Conservation (phyloP, 1,284 basidiomycete species). For the Cryptococcus sp. region DNA sequence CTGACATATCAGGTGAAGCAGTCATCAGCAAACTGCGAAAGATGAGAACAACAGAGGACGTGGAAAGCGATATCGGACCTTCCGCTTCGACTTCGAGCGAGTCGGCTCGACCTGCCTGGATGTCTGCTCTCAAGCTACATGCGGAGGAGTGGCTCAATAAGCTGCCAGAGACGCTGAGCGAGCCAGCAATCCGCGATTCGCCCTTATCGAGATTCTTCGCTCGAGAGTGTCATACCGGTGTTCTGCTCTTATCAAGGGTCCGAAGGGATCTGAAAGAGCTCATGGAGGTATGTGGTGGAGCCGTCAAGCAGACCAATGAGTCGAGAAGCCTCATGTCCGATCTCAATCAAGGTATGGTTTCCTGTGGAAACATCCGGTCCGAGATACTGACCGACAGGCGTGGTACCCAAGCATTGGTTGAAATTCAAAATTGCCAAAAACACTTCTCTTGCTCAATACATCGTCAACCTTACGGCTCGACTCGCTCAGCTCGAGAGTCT, state of each 20-base stretch:
- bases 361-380: background rate
- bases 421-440: conserved; percentile 79
- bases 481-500: conserved; percentile 76
- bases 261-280: conserved; percentile 74
- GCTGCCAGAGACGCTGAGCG: conserved; percentile 54
- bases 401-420: conserved; percentile 80
- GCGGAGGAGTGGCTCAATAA: conserved; percentile 75
- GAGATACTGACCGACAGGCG: conserved; percentile 55
- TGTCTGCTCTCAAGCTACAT: conserved; percentile 72
- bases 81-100: conserved; percentile 25
- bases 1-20: conserved; percentile 60
- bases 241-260: conserved; percentile 69
- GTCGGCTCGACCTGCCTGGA: conserved; percentile 83
- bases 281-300: conserved; percentile 76
- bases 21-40: conserved; percentile 80
- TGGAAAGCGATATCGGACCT: conserved; percentile 65
- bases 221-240: conserved; percentile 78
- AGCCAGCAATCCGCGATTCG: conserved; percentile 50
- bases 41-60: conserved; percentile 84
- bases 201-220: conserved; percentile 82
- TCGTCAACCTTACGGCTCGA: conserved; percentile 72
- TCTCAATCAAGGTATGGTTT: conserved; percentile 69
- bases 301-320: conserved; percentile 90
- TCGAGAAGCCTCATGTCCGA: conserved; percentile 79
- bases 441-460: conserved; percentile 77